Evolutionary conservation across 1,139 yeast genomes (phyloP).

Genomic region (Yamadazyma mexicana): DNA sequence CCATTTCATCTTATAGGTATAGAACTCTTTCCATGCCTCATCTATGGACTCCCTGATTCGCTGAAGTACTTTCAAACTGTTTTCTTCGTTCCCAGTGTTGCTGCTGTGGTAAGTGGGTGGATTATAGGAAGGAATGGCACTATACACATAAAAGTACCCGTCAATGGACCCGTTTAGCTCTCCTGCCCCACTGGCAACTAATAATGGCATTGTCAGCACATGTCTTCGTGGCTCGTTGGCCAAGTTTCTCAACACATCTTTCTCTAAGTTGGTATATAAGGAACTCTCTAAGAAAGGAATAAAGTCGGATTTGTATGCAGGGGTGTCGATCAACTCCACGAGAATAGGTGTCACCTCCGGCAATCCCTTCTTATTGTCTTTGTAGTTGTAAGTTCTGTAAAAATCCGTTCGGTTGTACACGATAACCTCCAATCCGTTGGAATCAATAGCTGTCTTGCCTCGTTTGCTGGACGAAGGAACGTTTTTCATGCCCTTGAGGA

Average conservation of each 20-base stretch:
- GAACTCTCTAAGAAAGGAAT: constrained; percentile 78
- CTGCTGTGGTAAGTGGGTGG: constrained; percentile 48
- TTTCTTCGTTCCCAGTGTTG: not conserved
- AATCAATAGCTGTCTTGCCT: constrained; percentile 17
- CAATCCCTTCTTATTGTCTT: constrained; percentile 15
- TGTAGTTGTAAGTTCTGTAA: constrained; percentile 22
- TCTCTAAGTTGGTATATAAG: constrained; percentile 58
- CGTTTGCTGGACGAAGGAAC: constrained; percentile 8
- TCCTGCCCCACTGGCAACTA: constrained; percentile 77
- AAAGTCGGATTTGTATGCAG: constrained; percentile 64
- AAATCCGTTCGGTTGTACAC: constrained; percentile 21
- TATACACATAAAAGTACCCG: constrained; percentile 68
- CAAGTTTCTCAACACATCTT: constrained; percentile 56
- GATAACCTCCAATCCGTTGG: constrained; percentile 12
- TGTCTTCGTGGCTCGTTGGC: constrained; percentile 67
- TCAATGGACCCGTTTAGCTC: constrained; percentile 73
- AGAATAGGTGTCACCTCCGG: constrained; percentile 59
- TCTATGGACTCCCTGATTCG: constrained; percentile 41
- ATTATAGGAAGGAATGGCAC: constrained; percentile 58
- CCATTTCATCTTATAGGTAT: constrained; percentile 55
- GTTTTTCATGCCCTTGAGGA: constrained; percentile 17
- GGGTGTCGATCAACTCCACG: constrained; percentile 71
- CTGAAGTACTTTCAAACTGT: constrained; percentile 45
- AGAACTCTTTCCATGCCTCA: constrained; percentile 75
- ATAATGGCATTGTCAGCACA: constrained; percentile 62